Conservation (phyloP, 768 basidiomycete genomes). For the Boletus rubescentipes region DNA sequence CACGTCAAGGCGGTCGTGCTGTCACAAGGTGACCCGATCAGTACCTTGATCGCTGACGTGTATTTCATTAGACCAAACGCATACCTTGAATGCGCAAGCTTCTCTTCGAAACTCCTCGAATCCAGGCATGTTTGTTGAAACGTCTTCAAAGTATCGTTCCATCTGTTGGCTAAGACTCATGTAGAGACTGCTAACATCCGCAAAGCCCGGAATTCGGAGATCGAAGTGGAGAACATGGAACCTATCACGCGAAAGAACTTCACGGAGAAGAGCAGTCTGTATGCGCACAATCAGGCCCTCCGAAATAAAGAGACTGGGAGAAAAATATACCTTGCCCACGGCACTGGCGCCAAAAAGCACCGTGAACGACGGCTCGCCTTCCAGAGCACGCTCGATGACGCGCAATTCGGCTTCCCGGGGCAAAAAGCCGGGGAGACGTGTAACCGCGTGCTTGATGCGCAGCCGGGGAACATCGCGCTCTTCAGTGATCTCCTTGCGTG, state of each 20-base stretch:
- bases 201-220: conserved; percentile 80
- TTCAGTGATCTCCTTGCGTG: conserved; percentile 71
- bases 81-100: conserved; percentile 76
- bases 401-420: conserved; percentile 64
- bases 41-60: neutral
- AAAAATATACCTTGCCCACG: conserved; percentile 64
- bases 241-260: conserved; percentile 63
- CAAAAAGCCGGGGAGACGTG: conserved; percentile 72
- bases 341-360: conserved; percentile 79
- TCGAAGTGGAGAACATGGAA: conserved; percentile 86
- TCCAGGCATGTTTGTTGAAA: conserved; percentile 57
- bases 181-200: conserved; percentile 76
- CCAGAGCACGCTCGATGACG: conserved; percentile 63
- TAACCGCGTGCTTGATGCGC: conserved; percentile 74
- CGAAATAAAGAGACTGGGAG: neutral
- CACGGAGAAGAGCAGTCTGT: conserved; percentile 75
- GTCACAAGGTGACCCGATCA: conserved; percentile 8
- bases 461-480: conserved; percentile 63
- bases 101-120: conserved; percentile 74
- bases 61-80: neutral
- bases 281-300: conserved; percentile 1
- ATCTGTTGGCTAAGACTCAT: conserved; percentile 75
- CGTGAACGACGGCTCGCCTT: conserved; percentile 73
- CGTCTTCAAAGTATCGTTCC: conserved; percentile 74
- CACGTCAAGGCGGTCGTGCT: conserved; percentile 78